Percentiles rank a stretch among this genome's conserved stretches.
These are phyloP conservation scores for Triticum monococcum DNA, from an alignment of 176 grass and related monocot species.

Conservation along the genomic window DNA sequence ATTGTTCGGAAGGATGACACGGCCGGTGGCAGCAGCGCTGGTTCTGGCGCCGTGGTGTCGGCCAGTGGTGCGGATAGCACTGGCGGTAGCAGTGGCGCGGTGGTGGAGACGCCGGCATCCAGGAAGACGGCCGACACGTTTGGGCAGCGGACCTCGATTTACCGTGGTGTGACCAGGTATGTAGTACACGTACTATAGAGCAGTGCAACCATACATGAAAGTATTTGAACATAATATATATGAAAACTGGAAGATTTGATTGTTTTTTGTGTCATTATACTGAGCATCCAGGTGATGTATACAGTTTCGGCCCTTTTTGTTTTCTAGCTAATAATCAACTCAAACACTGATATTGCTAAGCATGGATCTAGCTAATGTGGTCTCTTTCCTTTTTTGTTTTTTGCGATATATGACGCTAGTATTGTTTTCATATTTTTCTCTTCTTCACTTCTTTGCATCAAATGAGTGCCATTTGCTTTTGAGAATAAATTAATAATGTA, in stretches of 20 bases:
- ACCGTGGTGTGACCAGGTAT: conserved; percentile 90
- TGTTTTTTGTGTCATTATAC: background rate
- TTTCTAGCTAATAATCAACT: background rate
- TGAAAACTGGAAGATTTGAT: background rate
- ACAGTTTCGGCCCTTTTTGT: background rate
- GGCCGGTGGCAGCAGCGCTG: conserved; percentile 4
- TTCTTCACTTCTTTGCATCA: background rate
- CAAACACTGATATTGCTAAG: background rate
- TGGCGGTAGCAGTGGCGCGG: background rate
- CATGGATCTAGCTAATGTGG: background rate
- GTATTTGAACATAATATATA: background rate
- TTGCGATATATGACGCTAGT: too few relatives aligned
- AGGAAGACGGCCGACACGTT: conserved; percentile 88
- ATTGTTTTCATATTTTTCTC: background rate
- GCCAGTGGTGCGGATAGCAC: conserved; percentile 27
- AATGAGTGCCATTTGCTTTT: background rate
- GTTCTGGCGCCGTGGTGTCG: conserved; percentile 23
- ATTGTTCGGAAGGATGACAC: conserved; percentile 29
- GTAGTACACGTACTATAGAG: background rate
- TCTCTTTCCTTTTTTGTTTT: background rate
- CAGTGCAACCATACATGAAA: background rate
- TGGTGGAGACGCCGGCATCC: conserved; percentile 22
- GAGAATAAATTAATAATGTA: background rate
- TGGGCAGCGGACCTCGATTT: conserved; percentile 94
- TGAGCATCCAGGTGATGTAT: background rate